phyloP scores from a whole-genome alignment of 805 yeast genomes.

The Ogataea thermomethanolica region DNA sequence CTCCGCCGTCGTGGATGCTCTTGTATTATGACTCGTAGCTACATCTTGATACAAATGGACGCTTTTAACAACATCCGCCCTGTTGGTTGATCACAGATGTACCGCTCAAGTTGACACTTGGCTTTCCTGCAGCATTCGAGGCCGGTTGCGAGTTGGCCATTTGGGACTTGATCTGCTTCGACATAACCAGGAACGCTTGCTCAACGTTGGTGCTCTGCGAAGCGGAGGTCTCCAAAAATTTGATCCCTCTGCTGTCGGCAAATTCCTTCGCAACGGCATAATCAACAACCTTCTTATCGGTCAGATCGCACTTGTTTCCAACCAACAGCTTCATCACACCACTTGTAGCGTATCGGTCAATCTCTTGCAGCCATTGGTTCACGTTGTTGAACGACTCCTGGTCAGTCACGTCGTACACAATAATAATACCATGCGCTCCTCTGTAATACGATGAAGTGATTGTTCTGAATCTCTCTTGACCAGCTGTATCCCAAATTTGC shows the following conservation, averaged over 20 bases:
- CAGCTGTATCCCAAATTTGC: constrained; percentile 99
- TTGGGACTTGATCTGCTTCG: constrained; percentile 94
- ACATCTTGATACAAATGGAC: constrained; percentile 1
- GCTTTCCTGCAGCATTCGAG: constrained; percentile 42
- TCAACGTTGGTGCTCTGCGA: constrained; percentile 94
- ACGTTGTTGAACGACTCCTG: constrained; percentile 95
- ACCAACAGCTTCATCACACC: constrained; percentile 94
- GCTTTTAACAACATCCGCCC: constrained; percentile 45
- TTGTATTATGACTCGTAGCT: constrained; percentile 11
- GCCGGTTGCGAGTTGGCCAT: constrained; percentile 66
- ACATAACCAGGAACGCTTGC: constrained; percentile 98
- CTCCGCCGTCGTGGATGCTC: constrained; percentile 3
- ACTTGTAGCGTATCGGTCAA: constrained; percentile 96
- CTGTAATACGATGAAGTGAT: constrained; percentile 96
- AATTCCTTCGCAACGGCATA: constrained; percentile 95
- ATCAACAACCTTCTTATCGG: constrained; percentile 93
- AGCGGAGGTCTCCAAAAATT: constrained; percentile 95
- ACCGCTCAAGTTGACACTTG: constrained; percentile 71
- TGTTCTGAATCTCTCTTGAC: constrained; percentile 97
- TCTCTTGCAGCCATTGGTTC: constrained; percentile 97
- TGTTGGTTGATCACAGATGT: constrained; percentile 48
- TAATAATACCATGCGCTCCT: constrained; percentile 98
- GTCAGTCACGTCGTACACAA: constrained; percentile 97
- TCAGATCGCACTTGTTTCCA: constrained; percentile 93
- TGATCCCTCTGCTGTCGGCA: constrained; percentile 92